Evolutionary conservation across 116 monocot genomes (phyloP), one percentile per base, ranked within the genome.

Genomic region (Zostera marina): DNA sequence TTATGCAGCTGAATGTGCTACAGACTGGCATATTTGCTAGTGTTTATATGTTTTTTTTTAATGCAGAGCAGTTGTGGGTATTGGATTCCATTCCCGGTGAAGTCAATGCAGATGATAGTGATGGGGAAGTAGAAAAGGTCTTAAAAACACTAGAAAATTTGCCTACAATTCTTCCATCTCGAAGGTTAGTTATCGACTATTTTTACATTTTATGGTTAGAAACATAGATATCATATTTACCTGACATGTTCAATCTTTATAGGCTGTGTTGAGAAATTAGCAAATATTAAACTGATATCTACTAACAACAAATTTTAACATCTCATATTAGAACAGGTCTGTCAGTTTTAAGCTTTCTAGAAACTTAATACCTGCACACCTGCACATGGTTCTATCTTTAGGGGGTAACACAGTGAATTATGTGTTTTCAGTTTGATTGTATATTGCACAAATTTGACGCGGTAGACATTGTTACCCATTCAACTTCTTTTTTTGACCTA

Each of bases 21-120:
- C n/a, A 56, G 20, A 25, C 22, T 22, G 11, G 22, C 25, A 53
- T 23, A 12, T 40, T 26, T 32, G 3, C n/a, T 5, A 44, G 43
- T 11, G 15, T 42, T 60, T 60, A 9, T 22, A 17, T 21, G 4
- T 11, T 32, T 52, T 4, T 41, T 52, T 41, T 15, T 7, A 24
- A 52, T 81, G 44, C 79, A 81, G 88, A 81, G 65, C 88, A 94
- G 94, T 65, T 94, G 56, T 88, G 94, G 94, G 81, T 94, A 24
- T 71, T 94, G 69, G 94, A 94, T 70, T 94, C 94, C 53, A 75
- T 84, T 42, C 84, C 85, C 58, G 88, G 88, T 52, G 70, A 75
- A 62, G 79, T 88, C 42, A 77, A 69, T 23, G 22, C 74, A 13
- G 79, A 84, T 41, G 64, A 77, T 20, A 71, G 66, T 70, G 71